Evolutionary conservation across 192 early-diverging fungal species (phyloP).

Genomic region (Oehlia diaphana): DNA sequence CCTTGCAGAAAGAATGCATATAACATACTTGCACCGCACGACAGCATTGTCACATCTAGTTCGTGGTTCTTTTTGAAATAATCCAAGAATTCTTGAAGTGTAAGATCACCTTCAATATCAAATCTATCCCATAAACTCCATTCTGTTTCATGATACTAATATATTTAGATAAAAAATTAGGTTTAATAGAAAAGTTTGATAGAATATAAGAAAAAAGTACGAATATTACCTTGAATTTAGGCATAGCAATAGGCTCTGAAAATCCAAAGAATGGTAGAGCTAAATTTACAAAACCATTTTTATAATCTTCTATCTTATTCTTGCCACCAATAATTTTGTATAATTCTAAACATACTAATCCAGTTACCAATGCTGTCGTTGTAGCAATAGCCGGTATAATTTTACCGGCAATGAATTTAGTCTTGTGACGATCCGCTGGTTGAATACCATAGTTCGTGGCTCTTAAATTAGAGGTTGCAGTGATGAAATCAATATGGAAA

Average conservation of each 20-base stretch:
- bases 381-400: no score
- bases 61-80: constrained; percentile 78
- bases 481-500: constrained; percentile 84
- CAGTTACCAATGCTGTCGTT: constrained; percentile 93
- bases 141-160: constrained; percentile 74
- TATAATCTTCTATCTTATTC: constrained; percentile 84
- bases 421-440: constrained; percentile 55
- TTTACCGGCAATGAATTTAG: constrained; percentile 82
- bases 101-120: constrained; percentile 79
- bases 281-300: constrained; percentile 98
- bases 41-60: constrained; percentile 92
- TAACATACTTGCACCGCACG: constrained; percentile 66
- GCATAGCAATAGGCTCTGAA: constrained; percentile 93
- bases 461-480: constrained; percentile 92
- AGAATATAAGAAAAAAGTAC: no score
- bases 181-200: background rate
- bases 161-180: background rate
- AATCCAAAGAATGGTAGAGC: constrained; percentile 99
- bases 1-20: constrained; percentile 67
- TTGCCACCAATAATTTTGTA: constrained; percentile 77
- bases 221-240: constrained; percentile 33
- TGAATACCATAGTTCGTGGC: constrained; percentile 78
- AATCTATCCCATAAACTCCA: constrained; percentile 97
- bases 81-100: constrained; percentile 87
- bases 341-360: constrained; percentile 96